Percentiles rank a stretch among this genome's conserved stretches.
Conservation (phyloP, 768 basidiomycete species). For the Termitomyces sp. region DNA sequence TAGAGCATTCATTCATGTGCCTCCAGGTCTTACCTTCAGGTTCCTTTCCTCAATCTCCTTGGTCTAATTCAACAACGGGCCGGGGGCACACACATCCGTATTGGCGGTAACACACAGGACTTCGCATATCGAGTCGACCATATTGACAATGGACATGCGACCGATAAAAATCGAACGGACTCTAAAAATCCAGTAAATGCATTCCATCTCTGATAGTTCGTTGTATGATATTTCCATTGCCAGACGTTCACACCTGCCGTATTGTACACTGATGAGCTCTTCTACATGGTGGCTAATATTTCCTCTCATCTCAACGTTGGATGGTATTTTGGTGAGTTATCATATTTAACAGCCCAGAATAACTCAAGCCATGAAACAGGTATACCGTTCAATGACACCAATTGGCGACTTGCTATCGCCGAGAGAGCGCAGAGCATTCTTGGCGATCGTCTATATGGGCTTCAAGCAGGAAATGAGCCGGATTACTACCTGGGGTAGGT, state of each 20-base stretch:
- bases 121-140: constrained; percentile 38
- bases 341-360: not conserved
- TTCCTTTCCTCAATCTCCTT: constrained; percentile 66
- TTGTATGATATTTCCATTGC: not conserved
- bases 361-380: constrained; percentile 17
- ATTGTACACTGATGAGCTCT: constrained; percentile 59
- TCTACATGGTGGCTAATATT: constrained; percentile 62
- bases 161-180: constrained; percentile 39
- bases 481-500: constrained; percentile 57
- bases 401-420: constrained; percentile 54
- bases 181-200: constrained; percentile 29
- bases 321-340: constrained; percentile 55
- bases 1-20: constrained; percentile 12
- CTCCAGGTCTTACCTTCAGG: constrained; percentile 42
- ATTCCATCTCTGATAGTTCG: not conserved
- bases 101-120: constrained; percentile 71
- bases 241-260: constrained; percentile 67
- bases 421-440: constrained; percentile 58
- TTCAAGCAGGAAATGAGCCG: constrained; percentile 76
- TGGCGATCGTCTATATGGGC: constrained; percentile 58
- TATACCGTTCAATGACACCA: constrained; percentile 67
- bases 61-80: constrained; percentile 54
- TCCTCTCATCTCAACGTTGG: constrained; percentile 53
- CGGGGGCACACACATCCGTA: constrained; percentile 50
- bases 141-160: constrained; percentile 35